Evolutionary conservation across 1,139 yeast genomes (phyloP), one percentile per base, ranked within the genome.

Genomic region (Sugiyamaella neomexicana): DNA sequence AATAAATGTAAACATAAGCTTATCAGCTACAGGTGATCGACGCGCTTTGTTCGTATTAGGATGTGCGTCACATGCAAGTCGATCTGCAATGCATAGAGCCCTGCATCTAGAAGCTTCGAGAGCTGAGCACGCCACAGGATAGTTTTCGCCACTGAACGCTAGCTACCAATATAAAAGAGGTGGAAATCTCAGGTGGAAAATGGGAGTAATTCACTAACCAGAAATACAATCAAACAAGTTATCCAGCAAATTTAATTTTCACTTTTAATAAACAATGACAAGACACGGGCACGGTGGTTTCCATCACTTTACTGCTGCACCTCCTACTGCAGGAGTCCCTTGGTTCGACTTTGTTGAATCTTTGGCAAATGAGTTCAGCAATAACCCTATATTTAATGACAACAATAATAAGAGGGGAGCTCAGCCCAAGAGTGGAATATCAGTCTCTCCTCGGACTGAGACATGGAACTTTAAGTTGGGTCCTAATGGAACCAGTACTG

Each of bases 401-500:
- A 15, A 20, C 12, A 7, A 23, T 17, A 13, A 27, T 6, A 34
- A 20, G 40, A 36, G 29, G 25, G 25, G 37, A 46, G 16, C 39
- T 32, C 40, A 42, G 27, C 32, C 41, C 8, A 7, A 46, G 27
- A 31, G 36, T 32, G 54, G 55, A 9, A 44, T 54, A 15, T 32
- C 37, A 2, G 53, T 55, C 6, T 53, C 58, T 8, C 55, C 58
- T 12, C 12, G 41, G n/a, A 34, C 12, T 9, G 27, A 36, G 15
- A 27, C 37, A 15, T 47, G 55, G 51, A 16, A 32, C 17, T n/a
- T 25, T 2, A 46, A 27, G 32, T 32, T 32, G 36, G 52, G 48
- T 17, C 42, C 39, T n/a, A 36, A 36, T 46, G 46, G 45, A 10
- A 15, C 25, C 25, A 20, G 25, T n/a, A 60, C 68, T 39, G 68